Percentiles rank a stretch among this genome's conserved stretches.
Evolutionary conservation across 31 red algal species (phyloP).

Genomic region (Endocladia muricata): DNA sequence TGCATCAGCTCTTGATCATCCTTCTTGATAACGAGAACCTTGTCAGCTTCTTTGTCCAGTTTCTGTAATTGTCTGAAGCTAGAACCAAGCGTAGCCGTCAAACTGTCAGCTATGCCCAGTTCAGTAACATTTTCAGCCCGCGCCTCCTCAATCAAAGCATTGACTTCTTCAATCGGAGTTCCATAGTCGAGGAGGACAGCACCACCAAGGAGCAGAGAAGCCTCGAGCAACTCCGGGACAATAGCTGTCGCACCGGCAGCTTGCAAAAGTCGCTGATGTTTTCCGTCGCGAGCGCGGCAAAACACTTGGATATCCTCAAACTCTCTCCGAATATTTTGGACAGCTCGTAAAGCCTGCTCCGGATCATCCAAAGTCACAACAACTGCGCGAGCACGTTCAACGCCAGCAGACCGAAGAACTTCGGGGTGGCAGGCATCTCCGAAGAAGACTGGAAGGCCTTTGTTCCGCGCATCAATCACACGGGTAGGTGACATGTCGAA

Average conservation of each 20-base stretch:
- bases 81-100: slow-evolving; percentile 30
- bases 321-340: slow-evolving; percentile 75
- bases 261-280: slow-evolving; percentile 81
- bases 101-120: slow-evolving; percentile 45
- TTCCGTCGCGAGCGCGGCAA: slow-evolving; percentile 80
- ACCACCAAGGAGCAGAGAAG: slow-evolving; percentile 84
- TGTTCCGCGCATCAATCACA: slow-evolving; percentile 87
- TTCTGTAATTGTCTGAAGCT: slow-evolving; percentile 16
- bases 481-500: slow-evolving; percentile 93
- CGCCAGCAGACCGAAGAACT: slow-evolving; percentile 74
- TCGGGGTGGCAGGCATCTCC: slow-evolving; percentile 95
- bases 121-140: slow-evolving; percentile 54
- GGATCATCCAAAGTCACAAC: slow-evolving; percentile 94
- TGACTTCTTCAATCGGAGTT: slow-evolving; percentile 85
- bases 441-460: slow-evolving; percentile 95
- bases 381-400: slow-evolving; percentile 74
- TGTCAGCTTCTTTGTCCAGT: background rate
- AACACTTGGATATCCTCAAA: slow-evolving; percentile 84
- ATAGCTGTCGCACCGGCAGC: slow-evolving; percentile 90
- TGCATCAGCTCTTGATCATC: no score
- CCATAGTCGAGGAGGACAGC: slow-evolving; percentile 87
- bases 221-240: slow-evolving; percentile 92
- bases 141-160: slow-evolving; percentile 78
- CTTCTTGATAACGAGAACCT: no score
- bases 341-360: slow-evolving; percentile 77